Percentiles rank a stretch among this genome's conserved stretches.
Evolutionary conservation across 75 land plant species (phyloP).

Genomic region (Pinus taeda): DNA sequence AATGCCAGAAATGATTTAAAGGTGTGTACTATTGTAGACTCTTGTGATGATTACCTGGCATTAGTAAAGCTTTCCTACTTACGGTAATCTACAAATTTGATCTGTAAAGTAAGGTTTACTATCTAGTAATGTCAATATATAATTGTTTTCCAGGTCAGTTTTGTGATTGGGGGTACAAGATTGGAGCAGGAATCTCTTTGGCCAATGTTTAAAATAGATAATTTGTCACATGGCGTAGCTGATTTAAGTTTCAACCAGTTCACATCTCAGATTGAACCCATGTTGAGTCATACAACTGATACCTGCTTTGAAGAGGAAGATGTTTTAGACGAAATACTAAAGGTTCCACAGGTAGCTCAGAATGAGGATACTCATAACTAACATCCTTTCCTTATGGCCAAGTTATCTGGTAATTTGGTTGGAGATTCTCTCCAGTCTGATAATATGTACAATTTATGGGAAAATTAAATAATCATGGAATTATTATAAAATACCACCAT

Average conservation of each 20-base stretch:
- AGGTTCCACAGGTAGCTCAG: not conserved
- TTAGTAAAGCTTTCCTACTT: not conserved
- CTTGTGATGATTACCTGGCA: not conserved
- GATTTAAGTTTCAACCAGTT: not conserved
- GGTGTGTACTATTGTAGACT: conserved; percentile 1
- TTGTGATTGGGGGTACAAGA: not conserved
- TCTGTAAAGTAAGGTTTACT: not conserved
- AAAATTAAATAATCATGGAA: not conserved
- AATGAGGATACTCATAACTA: not conserved
- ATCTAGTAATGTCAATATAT: not conserved
- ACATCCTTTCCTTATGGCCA: not conserved
- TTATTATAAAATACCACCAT: not conserved
- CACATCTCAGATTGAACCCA: not conserved
- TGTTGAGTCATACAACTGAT: not conserved
- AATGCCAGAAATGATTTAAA: not conserved
- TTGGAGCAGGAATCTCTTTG: not conserved
- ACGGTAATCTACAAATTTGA: not conserved
- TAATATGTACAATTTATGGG: not conserved
- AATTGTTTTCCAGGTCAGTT: not conserved
- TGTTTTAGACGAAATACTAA: not conserved
- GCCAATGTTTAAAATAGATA: conserved; percentile 7
- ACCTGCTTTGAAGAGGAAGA: not conserved
- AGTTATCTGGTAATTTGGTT: not conserved
- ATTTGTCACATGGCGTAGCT: not conserved
- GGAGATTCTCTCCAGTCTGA: not conserved